Conservation (phyloP, 1,284 basidiomycete genomes). For the Coniferiporia weirii region DNA sequence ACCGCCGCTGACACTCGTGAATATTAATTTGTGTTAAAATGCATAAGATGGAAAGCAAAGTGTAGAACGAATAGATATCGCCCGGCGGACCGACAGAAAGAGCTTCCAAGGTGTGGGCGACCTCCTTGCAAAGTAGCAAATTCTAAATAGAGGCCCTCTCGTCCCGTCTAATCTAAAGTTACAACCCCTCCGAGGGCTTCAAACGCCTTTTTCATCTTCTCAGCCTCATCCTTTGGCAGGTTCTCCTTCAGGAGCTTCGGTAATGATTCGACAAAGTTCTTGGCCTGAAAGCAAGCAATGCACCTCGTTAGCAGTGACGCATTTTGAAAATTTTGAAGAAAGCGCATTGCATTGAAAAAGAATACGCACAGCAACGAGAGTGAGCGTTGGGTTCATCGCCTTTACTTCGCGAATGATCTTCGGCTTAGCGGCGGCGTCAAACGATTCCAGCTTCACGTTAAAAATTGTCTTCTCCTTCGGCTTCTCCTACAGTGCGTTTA, state of each 20-base stretch:
- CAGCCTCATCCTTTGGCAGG: constrained; percentile 94
- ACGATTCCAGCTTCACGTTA: constrained; percentile 90
- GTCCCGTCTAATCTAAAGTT: constrained; percentile 56
- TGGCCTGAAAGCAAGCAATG: constrained; percentile 59
- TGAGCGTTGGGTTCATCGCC: constrained; percentile 89
- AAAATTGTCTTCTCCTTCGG: constrained; percentile 99
- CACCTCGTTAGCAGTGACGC: not conserved
- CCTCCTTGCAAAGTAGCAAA: no score
- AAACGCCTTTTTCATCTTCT: constrained; percentile 91
- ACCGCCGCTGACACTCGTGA: not conserved
- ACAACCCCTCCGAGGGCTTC: constrained; percentile 88
- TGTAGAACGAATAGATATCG: no score
- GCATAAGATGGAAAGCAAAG: constrained; percentile 1
- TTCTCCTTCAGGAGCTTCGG: constrained; percentile 96
- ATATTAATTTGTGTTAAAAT: constrained; percentile 9
- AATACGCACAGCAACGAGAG: constrained; percentile 84
- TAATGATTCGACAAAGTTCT: constrained; percentile 98
- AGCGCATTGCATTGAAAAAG: constrained; percentile 1
- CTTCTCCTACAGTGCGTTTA: constrained; percentile 61
- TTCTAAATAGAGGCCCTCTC: not conserved
- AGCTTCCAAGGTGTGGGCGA: no score
- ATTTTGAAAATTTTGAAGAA: constrained; percentile 18
- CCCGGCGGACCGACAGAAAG: no score
- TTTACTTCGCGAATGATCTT: constrained; percentile 99
- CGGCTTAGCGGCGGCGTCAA: constrained; percentile 86